A percentile compares a stretch with the other conserved stretches of the same genome.
Evolutionary conservation across 345 rosid genomes (phyloP).

Genomic region (Conringia planisiliqua): DNA sequence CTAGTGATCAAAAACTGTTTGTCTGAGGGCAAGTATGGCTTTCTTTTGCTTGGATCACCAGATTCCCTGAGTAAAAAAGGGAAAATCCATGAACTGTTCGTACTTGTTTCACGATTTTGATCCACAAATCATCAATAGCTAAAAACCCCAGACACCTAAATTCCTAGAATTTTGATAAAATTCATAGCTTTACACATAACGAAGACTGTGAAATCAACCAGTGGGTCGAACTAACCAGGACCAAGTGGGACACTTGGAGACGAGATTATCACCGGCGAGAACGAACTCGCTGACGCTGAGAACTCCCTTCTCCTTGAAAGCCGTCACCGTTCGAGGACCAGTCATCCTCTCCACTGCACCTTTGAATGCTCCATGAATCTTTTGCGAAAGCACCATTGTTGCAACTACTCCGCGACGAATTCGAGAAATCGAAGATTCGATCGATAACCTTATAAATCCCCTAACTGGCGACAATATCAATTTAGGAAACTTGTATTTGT

Average conservation of each 20-base stretch:
- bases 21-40: slow-evolving; percentile 70
- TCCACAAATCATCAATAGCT: background rate
- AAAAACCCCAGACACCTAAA: background rate
- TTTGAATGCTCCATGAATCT: slow-evolving; percentile 75
- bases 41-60: slow-evolving; percentile 85
- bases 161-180: background rate
- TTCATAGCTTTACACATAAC: background rate
- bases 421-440: background rate
- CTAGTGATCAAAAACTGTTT: slow-evolving; percentile 90
- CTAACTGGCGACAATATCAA: background rate
- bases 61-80: slow-evolving; percentile 59
- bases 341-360: slow-evolving; percentile 91
- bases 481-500: background rate
- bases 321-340: slow-evolving; percentile 82
- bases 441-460: background rate
- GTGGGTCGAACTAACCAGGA: slow-evolving; percentile 54
- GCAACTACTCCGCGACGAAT: background rate
- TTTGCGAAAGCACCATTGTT: slow-evolving; percentile 50
- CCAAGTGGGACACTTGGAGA: slow-evolving; percentile 97
- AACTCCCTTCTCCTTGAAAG: slow-evolving; percentile 94
- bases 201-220: background rate
- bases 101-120: background rate
- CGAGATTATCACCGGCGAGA: slow-evolving; percentile 92
- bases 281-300: slow-evolving; percentile 84
- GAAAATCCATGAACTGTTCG: background rate